Percentiles rank a stretch among this genome's conserved stretches.
These are phyloP conservation scores for Blepharisma japonicum DNA, from an alignment of 73 alveolate species.

Conservation along the genomic window DNA sequence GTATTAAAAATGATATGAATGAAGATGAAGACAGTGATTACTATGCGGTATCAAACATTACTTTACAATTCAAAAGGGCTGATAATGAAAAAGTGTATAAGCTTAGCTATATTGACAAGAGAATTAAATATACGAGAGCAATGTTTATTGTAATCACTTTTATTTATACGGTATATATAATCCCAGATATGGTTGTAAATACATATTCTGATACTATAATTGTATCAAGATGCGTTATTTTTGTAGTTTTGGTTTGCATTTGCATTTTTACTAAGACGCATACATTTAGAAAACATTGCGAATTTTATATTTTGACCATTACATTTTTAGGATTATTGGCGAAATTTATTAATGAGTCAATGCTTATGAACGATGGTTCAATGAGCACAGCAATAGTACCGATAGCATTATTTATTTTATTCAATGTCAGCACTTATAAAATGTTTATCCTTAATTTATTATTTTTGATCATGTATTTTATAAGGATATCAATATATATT, in stretches of 20 bases:
- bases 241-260: neutral
- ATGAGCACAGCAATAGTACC: slow-evolving; percentile 1
- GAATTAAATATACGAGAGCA: neutral
- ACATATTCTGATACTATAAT: neutral
- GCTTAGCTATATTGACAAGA: neutral
- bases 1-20: neutral
- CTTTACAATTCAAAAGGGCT: neutral
- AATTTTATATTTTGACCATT: neutral
- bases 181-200: neutral
- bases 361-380: neutral
- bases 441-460: slow-evolving; percentile 7
- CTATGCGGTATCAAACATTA: neutral
- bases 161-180: neutral
- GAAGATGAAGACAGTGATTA: neutral
- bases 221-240: neutral
- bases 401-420: neutral
- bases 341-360: slow-evolving; percentile 16
- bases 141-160: neutral
- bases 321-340: neutral
- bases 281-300: neutral
- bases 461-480: neutral
- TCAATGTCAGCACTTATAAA: neutral
- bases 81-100: neutral
- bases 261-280: neutral
- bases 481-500: neutral